Evolutionary conservation across 2,329 filamentous ascomycete genomes (phyloP), one percentile per base, ranked within the genome.

Genomic region (Magnaporthiopsis rhizophila): DNA sequence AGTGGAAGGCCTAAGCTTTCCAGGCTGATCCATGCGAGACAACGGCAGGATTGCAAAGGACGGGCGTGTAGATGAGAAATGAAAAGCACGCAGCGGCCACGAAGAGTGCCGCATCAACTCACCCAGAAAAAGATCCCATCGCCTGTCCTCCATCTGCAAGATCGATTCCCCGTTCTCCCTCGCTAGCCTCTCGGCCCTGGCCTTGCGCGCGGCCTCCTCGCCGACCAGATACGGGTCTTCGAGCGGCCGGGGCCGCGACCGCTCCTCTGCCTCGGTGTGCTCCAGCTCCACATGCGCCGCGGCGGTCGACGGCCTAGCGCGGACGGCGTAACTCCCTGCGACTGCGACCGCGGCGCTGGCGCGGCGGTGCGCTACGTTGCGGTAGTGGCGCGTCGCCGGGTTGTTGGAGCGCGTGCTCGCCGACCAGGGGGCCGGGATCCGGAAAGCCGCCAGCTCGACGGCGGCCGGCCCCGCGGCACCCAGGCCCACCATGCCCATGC

Each of bases 221-320:
- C 88, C 88, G 2, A 90, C 88, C 12, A 90, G 76, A 65, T 87
- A 81, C 0, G 87, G 87, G 68, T 90, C 88, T 74, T 90, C 88
- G 24, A 87, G 78, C 3, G 85, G 86, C 8, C 81, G 78, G 56
- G 59, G 58, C 50, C 67, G 67, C 66, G 67, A 57, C 56, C 69
- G 66, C 67, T 73, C 70, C 67, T 76, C 59, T 9, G 59, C 59
- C n/a, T 61, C 59, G 26, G 61, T 26, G 1, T 15, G 9, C 61
- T 62, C 61, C 13, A 62, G 18, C 66, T 64, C 28, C 67, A 64
- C 64, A 64, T 30, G 64, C 36, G 5, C 60, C 62, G 62, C 36
- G 36, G 36, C 36, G 36, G 36, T 59, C 58, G 65, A 68, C 68
- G 28, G 66, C 61, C 65, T 70, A 61, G 66, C 69, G 58, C 68